These are phyloP conservation scores for Chrysanthemum lavandulifolium DNA, from an alignment of 129 eudicot species.

Conservation along the genomic window DNA sequence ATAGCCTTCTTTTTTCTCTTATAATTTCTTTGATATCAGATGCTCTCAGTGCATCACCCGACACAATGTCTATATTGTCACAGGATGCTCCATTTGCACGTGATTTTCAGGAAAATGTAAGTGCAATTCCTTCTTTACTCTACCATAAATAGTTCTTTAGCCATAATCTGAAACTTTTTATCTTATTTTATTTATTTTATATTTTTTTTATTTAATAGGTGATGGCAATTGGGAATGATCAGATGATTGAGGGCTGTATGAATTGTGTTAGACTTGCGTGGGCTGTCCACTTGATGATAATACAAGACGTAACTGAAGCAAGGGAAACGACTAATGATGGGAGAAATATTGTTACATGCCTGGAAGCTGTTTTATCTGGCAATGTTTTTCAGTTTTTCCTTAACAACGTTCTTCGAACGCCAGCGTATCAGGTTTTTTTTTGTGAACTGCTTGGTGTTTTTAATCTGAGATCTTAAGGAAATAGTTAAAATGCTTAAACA, in stretches of 20 bases:
- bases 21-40: slow-evolving; percentile 82
- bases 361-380: slow-evolving; percentile 75
- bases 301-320: slow-evolving; percentile 59
- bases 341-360: slow-evolving; percentile 59
- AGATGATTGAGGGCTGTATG: slow-evolving; percentile 68
- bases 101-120: slow-evolving; percentile 82
- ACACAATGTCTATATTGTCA: slow-evolving; percentile 59
- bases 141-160: background rate
- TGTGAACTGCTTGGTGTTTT: background rate
- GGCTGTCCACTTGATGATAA: slow-evolving; percentile 80
- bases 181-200: slow-evolving; percentile 9
- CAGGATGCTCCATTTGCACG: slow-evolving; percentile 71
- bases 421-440: slow-evolving; percentile 80
- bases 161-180: slow-evolving; percentile 15
- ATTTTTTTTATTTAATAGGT: slow-evolving; percentile 45
- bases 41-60: slow-evolving; percentile 78
- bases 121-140: slow-evolving; percentile 24
- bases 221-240: slow-evolving; percentile 64
- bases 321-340: slow-evolving; percentile 56
- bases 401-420: slow-evolving; percentile 74
- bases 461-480: slow-evolving; percentile 1
- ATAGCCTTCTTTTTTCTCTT: slow-evolving; percentile 77
- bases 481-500: slow-evolving; percentile 13
- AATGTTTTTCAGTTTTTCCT: slow-evolving; percentile 83
- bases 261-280: slow-evolving; percentile 89